Base-by-base conservation (phyloP, 2,329 filamentous ascomycete genomes). In the Aspergillus sp. region DNA sequence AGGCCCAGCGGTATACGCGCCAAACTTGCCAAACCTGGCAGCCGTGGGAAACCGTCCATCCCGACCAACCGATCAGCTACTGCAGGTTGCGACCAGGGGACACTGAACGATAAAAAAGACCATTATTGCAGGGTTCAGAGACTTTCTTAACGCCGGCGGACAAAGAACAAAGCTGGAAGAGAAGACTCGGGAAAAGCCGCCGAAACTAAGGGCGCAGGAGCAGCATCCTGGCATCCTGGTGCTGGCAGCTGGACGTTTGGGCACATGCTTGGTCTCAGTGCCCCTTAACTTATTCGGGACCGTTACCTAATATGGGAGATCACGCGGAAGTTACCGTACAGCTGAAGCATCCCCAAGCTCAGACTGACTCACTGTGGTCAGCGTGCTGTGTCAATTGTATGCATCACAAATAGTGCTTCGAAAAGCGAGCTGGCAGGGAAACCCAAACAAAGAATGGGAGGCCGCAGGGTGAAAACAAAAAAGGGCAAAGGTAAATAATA, bases 181-280 rank as follows among this genome's bases (percentile, higher is more conserved):
- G 46, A 37, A 17, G 15, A 40, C 51, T 53, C 51, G 51, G 51
- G 51, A 46, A 53, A 53, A 53, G 17, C 51, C 51, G 51, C 51
- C 51, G 51, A 21, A 39, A 27, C 43, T 41, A 45, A 19, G 41
- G 39, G 21, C 31, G n/a, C 41, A 53, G 39, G 51, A 53, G 51
- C 49, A 12, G 12, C 23, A 52, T 52, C 49, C 49, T 51, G 49
- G 33, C 23, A 9, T 8, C 6, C 37, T 52, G 19, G 21, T n/a
- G 35, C 17, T 40, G 21, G 21, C 3, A 21, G 21, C 21, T 21
- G n/a, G 6, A 27, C 23, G 24, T 37, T 37, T 15, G 7, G 7
- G 33, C 47, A 49, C 47, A 49, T 49, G 47, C 31, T 39, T 31
- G 24, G 37, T 49, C 19, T 21, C n/a, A 35, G 27, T 31, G 21